These are phyloP conservation scores for Leucaena leucocephala DNA, from an alignment of 306 rosid genomes.

Conservation along the genomic window DNA sequence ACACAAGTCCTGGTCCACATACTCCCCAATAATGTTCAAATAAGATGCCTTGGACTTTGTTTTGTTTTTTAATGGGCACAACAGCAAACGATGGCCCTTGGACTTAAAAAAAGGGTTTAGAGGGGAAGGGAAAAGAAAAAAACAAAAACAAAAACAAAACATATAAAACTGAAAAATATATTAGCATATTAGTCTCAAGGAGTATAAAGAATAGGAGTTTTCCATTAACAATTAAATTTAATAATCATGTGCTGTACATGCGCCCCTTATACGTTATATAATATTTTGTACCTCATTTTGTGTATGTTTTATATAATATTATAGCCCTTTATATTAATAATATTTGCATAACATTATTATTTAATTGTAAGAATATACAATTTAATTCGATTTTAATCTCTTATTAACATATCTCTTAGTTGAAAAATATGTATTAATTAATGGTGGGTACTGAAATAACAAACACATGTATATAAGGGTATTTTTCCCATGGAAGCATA, in stretches of 20 bases:
- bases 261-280: neutral
- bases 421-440: no score
- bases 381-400: no score
- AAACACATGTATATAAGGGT: no score
- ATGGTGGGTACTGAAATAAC: no score
- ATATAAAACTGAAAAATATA: neutral
- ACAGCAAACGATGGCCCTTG: slow-evolving; percentile 11
- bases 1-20: neutral
- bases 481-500: no score
- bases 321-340: neutral
- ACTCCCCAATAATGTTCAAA: neutral
- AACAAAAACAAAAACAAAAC: neutral
- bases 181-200: neutral
- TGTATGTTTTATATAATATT: neutral
- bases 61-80: neutral
- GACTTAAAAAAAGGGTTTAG: neutral
- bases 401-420: no score
- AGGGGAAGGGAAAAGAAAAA: neutral
- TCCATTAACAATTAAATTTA: neutral
- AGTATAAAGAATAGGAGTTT: neutral
- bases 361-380: no score
- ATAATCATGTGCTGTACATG: neutral
- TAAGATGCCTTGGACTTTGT: neutral
- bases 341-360: no score
- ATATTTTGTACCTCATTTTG: no score